Percentiles rank a stretch among this genome's conserved stretches.
Conservation (phyloP, 2,329 filamentous ascomycete species). For the Hypoxylon sp. region DNA sequence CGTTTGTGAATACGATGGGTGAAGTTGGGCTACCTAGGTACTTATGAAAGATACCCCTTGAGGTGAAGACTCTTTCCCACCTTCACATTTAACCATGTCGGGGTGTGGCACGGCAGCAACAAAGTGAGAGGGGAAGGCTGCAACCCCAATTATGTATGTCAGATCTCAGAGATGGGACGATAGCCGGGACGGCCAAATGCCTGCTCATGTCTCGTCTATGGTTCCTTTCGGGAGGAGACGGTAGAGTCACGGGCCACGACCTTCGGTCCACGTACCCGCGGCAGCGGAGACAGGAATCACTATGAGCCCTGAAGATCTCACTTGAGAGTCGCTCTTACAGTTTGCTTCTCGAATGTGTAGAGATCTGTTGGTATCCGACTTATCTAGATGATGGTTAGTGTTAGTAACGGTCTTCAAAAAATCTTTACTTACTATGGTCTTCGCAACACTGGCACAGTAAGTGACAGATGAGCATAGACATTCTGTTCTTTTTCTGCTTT, state of each 20-base stretch:
- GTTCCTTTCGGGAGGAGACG: conserved; percentile 4
- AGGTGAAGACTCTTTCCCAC: neutral
- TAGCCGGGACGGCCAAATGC: conserved; percentile 7
- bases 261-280: conserved; percentile 2
- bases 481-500: too few relatives aligned
- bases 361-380: neutral
- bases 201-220: conserved; percentile 6
- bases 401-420: neutral
- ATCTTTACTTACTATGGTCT: neutral
- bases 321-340: neutral
- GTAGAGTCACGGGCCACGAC: neutral
- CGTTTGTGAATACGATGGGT: neutral
- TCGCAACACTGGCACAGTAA: neutral
- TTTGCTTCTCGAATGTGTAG: neutral
- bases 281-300: neutral
- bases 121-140: conserved; percentile 11
- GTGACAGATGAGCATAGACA: too few relatives aligned
- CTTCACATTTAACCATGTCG: neutral
- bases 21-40: neutral
- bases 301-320: neutral
- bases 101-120: conserved; percentile 5
- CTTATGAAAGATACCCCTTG: too few relatives aligned
- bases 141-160: conserved; percentile 1
- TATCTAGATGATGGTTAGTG: neutral
- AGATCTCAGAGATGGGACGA: conserved; percentile 16